Evolutionary conservation across 768 basidiomycete genomes (phyloP), one percentile per base, ranked within the genome.

Genomic region (Trametes villosa): DNA sequence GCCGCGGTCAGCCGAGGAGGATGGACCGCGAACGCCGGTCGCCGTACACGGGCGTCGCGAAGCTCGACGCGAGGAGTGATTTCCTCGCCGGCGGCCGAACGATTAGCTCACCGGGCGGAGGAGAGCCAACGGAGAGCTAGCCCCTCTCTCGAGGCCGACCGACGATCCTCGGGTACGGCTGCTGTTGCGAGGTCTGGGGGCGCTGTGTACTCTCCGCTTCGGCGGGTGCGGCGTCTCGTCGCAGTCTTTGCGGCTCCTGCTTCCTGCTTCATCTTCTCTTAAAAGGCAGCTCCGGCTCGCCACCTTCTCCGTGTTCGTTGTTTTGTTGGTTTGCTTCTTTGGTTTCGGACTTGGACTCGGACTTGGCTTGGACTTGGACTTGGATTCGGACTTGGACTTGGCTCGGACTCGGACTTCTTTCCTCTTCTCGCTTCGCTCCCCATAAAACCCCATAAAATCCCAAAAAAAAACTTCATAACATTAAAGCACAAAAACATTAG

Each of bases 1-100:
- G 50, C 15, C n/a, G 34, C 20, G 50, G 50, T n/a, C 24, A 33
- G 34, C 50, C 50, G 30, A 17, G 50, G 50, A 51, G 34, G n/a
- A n/a, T n/a, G n/a, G n/a, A n/a, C n/a, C n/a, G n/a, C n/a, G n/a
- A n/a, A n/a, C n/a, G n/a, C n/a, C n/a, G n/a, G n/a, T n/a, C n/a
- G n/a, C n/a, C n/a, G n/a, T n/a, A n/a, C n/a, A 33, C n/a, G 20
- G 50, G 34, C 17, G 24, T 22, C 15, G 20, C 11, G 50, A 51
- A 33, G 34, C 50, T 27, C 3, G 36, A 26, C n/a, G n/a, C n/a
- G n/a, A n/a, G n/a, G n/a, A n/a, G n/a, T n/a, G n/a, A n/a, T n/a
- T n/a, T n/a, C n/a, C n/a, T n/a, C n/a, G n/a, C n/a, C n/a, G n/a
- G n/a, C n/a, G n/a, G n/a, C n/a, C n/a, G n/a, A n/a, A n/a, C n/a